Base-by-base conservation (phyloP, 2,329 filamentous ascomycete genomes). In the Leptographium galeiforme region DNA sequence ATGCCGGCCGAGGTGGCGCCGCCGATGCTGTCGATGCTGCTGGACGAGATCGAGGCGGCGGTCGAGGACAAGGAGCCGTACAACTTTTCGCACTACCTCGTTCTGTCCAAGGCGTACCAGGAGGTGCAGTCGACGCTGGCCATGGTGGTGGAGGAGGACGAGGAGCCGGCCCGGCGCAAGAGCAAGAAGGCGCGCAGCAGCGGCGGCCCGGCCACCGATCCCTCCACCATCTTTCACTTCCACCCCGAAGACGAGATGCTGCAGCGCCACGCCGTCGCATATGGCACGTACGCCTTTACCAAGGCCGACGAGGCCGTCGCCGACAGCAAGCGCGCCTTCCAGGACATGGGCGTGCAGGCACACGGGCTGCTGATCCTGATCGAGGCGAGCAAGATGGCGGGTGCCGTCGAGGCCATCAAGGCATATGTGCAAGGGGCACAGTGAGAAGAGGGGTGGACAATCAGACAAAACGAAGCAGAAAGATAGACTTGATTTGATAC, bases 171-270 rank as follows among this genome's bases (percentile, higher is more conserved):
- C 19, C 45, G 30, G 41, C 86, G 84, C 71, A 79, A 74, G 57
- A 82, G 84, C 71, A 79, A 74, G 57, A 82, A 78, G 65, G 68
- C 74, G 54, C 77, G 77, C 66, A 69, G 77, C 56, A 34, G 46
- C 10, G 30, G 48, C 16, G 18, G 46, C 12, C 14, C 46, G 11
- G 8, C 55, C 4, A 18, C 49, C 6, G 48, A 45, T 14, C 73
- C 76, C 51, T 70, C 73, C 10, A 78, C 85, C 61, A 74, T 79
- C 38, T 95, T 89, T 69, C 94, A 90, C 69, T 98, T 97, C 74
- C 93, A 98, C 66, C 85, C 89, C 0, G 93, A 98, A 70, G 93
- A 98, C 64, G 93, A 97, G 72, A 79, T 91, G 51, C 70, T 96
- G 62, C 82, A 93, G 59, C 82, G 81, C 63, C 78, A 91, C 69